Percentiles rank a stretch among this genome's conserved stretches.
phyloP scores from a whole-genome alignment of 306 rosid genomes.

The Calophaca sinica region DNA sequence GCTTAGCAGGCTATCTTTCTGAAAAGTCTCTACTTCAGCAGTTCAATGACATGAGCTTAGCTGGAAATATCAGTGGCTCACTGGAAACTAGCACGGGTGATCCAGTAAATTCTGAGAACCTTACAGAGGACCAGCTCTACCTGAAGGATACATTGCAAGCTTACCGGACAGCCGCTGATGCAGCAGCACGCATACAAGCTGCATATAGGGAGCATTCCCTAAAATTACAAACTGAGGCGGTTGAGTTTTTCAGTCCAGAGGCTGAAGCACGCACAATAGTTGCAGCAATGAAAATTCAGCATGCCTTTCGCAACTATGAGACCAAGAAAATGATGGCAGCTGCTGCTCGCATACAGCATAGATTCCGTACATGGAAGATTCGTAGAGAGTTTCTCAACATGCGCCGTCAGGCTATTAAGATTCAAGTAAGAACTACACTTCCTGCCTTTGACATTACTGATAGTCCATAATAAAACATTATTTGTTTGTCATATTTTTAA shows the following conservation, averaged over 20 bases:
- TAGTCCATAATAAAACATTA: background rate
- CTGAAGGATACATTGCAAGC: slow-evolving; percentile 85
- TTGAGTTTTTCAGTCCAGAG: slow-evolving; percentile 66
- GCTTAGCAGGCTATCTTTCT: slow-evolving; percentile 93
- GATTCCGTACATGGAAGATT: slow-evolving; percentile 86
- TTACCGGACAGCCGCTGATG: slow-evolving; percentile 87
- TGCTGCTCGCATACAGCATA: slow-evolving; percentile 86
- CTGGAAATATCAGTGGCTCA: slow-evolving; percentile 88
- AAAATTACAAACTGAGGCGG: slow-evolving; percentile 60
- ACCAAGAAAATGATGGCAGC: slow-evolving; percentile 67
- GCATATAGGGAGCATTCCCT: slow-evolving; percentile 85
- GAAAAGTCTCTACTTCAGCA: slow-evolving; percentile 88
- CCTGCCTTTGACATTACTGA: slow-evolving; percentile 23
- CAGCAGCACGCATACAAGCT: slow-evolving; percentile 90
- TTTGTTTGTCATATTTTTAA: slow-evolving; percentile 30
- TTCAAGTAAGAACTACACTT: slow-evolving; percentile 73
- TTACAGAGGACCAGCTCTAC: slow-evolving; percentile 75
- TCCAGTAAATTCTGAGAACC: slow-evolving; percentile 55
- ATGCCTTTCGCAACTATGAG: slow-evolving; percentile 82
- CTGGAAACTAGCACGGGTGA: slow-evolving; percentile 60
- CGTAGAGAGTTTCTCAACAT: slow-evolving; percentile 77
- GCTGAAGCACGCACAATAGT: slow-evolving; percentile 80
- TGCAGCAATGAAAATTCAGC: slow-evolving; percentile 97
- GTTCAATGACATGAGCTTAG: slow-evolving; percentile 78
- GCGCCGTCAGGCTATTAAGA: slow-evolving; percentile 84